These are phyloP conservation scores for Linderina pennispora DNA, from an alignment of 192 early-diverging fungal species.

Conservation along the genomic window DNA sequence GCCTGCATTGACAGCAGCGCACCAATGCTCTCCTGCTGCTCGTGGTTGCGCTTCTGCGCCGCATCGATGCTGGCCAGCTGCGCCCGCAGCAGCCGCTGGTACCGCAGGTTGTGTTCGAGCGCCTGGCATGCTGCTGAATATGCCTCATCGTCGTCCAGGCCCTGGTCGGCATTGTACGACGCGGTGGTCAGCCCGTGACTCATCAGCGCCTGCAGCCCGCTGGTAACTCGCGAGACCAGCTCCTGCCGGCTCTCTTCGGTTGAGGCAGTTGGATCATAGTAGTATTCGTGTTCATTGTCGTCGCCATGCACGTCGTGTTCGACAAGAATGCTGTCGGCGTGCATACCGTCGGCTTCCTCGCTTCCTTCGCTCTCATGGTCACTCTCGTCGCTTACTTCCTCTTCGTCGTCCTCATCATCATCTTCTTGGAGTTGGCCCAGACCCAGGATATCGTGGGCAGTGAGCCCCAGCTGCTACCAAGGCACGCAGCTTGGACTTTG, in stretches of 20 bases:
- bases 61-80: conserved; percentile 47
- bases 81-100: conserved; percentile 31
- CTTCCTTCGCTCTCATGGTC: not conserved
- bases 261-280: too few species aligned
- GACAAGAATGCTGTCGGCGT: not conserved
- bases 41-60: conserved; percentile 42
- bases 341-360: not conserved
- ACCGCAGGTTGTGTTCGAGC: conserved; percentile 44
- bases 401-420: conserved; percentile 7
- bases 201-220: conserved; percentile 37
- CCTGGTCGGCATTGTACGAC: not conserved
- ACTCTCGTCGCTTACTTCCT: conserved; percentile 5
- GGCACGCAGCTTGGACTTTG: conserved; percentile 41
- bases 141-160: conserved; percentile 28
- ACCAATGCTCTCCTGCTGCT: conserved; percentile 33
- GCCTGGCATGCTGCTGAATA: conserved; percentile 38
- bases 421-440: conserved; percentile 9
- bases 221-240: conserved; percentile 39
- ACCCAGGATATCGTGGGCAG: conserved; percentile 29
- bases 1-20: conserved; percentile 37
- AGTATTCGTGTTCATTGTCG: too few species aligned
- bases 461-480: conserved; percentile 38
- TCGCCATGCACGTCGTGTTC: not conserved
- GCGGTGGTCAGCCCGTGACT: conserved; percentile 27
- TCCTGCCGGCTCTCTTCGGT: conserved; percentile 10